Evolutionary conservation across 2,329 filamentous ascomycete species (phyloP), one percentile per base, ranked within the genome.

Genomic region (Cercospora beticola): DNA sequence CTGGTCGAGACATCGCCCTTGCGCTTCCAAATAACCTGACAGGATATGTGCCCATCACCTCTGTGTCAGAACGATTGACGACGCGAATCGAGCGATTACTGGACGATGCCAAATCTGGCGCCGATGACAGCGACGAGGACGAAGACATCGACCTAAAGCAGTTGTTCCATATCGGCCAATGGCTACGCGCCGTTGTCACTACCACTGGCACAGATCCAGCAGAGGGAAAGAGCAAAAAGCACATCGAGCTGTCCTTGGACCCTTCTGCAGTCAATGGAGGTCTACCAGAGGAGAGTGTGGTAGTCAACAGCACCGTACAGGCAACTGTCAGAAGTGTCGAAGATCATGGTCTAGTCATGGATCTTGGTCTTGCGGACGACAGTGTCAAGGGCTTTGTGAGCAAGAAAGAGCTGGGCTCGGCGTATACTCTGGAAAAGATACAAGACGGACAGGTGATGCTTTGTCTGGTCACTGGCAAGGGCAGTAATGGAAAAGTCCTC

Each of bases 331-430:
- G 87, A 62, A 99, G 94, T 79, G 90, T 96, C n/a, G 94, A 99
- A 80, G 96, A 99, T 75, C 94, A 97, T 76, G 95, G 95, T 70
- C 86, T 95, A 67, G 88, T 98, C 66, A 97, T 99, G 93, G 93
- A 97, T 74, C 82, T 98, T 43, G 93, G 93, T 18, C 83, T 98
- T 6, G 84, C 89, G 40, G 87, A 89, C 64, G 82, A 85, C 33
- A 86, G 87, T 43, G 79, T 94, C 63, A 90, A 89, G 71, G 95
- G 92, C 2, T 99, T 99, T 81, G 85, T 99, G 76, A 88, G 93
- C 5, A 91, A 90, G 70, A 93, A 91, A 76, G 93, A 97, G 77
- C 83, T 97, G 18, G 91, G 92, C 61, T 78, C 86, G 31, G 84
- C 83, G 56, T 83, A 91, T 18, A 83, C 89, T 5, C 85, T 92